phyloP scores from a whole-genome alignment of 2,329 filamentous ascomycete genomes.

The Colletotrichum trifolii region DNA sequence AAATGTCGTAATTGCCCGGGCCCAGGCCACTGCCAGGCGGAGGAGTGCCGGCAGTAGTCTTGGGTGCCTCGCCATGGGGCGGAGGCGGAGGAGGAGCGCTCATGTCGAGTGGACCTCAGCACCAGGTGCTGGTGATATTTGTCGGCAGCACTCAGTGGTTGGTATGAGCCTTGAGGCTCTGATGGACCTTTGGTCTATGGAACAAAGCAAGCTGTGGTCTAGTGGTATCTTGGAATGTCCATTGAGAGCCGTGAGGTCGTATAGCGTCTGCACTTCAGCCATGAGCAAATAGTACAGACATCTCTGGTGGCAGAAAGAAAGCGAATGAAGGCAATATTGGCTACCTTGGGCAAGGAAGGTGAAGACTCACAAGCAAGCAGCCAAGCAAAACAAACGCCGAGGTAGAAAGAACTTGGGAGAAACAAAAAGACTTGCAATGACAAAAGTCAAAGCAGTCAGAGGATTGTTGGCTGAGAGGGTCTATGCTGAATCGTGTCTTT shows the following conservation, averaged over 20 bases:
- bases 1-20: conserved; percentile 94
- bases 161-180: not conserved
- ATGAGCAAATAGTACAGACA: conserved; percentile 12
- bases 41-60: conserved; percentile 66
- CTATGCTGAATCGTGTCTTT: not conserved
- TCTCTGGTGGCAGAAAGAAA: not conserved
- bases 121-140: conserved; percentile 29
- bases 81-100: conserved; percentile 81
- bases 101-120: conserved; percentile 48
- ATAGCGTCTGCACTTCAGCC: conserved; percentile 34
- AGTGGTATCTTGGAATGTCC: conserved; percentile 51
- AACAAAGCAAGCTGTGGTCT: conserved; percentile 39
- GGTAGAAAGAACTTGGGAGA: conserved; percentile 23
- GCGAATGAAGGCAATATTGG: not conserved
- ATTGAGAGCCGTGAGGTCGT: conserved; percentile 48
- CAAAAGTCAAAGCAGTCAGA: conserved; percentile 24
- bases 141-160: conserved; percentile 3
- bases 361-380: conserved; percentile 31
- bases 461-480: conserved; percentile 16
- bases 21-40: conserved; percentile 72
- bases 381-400: conserved; percentile 36
- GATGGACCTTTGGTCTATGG: conserved; percentile 6
- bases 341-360: conserved; percentile 5
- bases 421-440: conserved; percentile 10
- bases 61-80: conserved; percentile 84